Base-by-base conservation (phyloP, 2,329 filamentous ascomycete genomes). In the Ramularia endophylla region DNA sequence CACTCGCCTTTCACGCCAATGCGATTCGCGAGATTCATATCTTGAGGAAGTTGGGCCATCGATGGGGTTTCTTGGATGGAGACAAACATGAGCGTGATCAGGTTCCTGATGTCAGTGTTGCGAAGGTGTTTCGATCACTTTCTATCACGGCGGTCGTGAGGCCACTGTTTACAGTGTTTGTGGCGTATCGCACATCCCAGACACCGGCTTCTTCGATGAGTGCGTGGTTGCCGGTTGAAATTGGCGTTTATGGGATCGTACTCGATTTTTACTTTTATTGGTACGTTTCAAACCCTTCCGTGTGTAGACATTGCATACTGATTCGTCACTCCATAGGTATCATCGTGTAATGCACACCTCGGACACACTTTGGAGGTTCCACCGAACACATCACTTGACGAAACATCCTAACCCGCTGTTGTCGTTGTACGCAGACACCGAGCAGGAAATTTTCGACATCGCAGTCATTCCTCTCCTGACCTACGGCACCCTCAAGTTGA, bases 251-350 rank as follows among this genome's bases (percentile, higher is more conserved):
- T 41, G 61, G 61, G 8, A 61, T 70, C 35, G 51, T 70, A 6
- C 56, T 71, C 5, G 68, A 70, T 50, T 69, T 70, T 41, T 71
- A 64, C 64, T 69, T 68, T 51, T 69, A 69, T 52, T 51, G 46
- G 48, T 52, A 63, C 61, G n/a, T n/a, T n/a, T n/a, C n/a, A n/a
- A n/a, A n/a, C n/a, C n/a, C n/a, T n/a, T n/a, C n/a, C 61, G n/a
- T n/a, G n/a, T n/a, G n/a, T n/a, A n/a, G n/a, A n/a, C n/a, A n/a
- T n/a, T n/a, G n/a, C n/a, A n/a, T n/a, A n/a, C n/a, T n/a, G n/a
- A n/a, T n/a, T n/a, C n/a, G n/a, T n/a, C n/a, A n/a, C n/a, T n/a
- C n/a, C n/a, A n/a, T n/a, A n/a, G n/a, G n/a, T 67, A 67, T 36
- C 66, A 69, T 44, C 60, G 67, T 3, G 16, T 57, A 17, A 68